Evolutionary conservation across 1,284 basidiomycete species (phyloP), one percentile per base, ranked within the genome.

Genomic region (Irpex lacteus): DNA sequence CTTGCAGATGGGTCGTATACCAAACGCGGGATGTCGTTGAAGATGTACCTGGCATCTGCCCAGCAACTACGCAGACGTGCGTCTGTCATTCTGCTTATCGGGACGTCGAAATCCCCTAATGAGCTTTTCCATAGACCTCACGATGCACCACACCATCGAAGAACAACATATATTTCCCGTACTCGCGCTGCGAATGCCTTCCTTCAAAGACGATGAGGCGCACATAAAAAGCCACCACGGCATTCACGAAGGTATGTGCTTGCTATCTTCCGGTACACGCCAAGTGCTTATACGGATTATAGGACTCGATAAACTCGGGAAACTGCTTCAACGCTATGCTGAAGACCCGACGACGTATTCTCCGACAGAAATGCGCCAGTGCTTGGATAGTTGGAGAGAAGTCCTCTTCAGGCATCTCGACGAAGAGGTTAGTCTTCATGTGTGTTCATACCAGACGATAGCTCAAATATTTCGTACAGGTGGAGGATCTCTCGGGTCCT

Each of bases 331-430:
- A 21, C 81, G 82, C 58, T 86, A 79, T 74, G 75, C 75, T 57
- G 74, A 73, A n/a, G 77, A 85, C 18, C 84, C 84, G 3, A 75
- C 78, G 0, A 75, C 77, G 2, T 91, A 90, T 71, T 84, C 83
- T 19, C 83, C 87, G 0, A 69, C 73, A 5, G 82, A 86, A 67
- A 82, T 91, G 78, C 80, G 81, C 60, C 79, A 68, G 1, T 86
- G 85, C 69, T 76, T 91, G 65, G 89, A 91, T 69, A 77, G 80
- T 26, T 90, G 89, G 75, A 76, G 83, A 44, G 84, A 84, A 34
- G 85, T 88, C 5, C 75, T 91, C n/a, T 90, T 90, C 75, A 74
- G 71, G 21, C 89, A 91, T 74, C 78, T 91, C 4, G 87, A 89
- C 69, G 80, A 89, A 71, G 89, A 91, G 78, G 40, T n/a, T 13